Base-by-base conservation (phyloP, 352 stramenopile genomes). In the Phytophthora rubi region DNA sequence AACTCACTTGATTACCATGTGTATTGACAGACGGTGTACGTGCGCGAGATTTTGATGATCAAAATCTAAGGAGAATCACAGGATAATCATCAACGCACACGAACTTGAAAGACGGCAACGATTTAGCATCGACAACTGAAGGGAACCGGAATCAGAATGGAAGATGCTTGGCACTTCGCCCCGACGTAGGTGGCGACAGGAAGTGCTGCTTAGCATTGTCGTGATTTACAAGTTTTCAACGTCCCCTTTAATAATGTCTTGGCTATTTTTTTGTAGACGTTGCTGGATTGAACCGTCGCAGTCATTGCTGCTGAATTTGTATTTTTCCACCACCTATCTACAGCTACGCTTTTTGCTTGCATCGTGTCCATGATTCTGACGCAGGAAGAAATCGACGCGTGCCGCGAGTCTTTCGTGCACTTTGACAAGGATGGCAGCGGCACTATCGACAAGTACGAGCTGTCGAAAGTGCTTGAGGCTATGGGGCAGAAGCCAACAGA, bases 401-500 rank as follows among this genome's bases (percentile, higher is more conserved):
- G 97, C 59, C 85, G 96, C 60, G 95, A 99, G 75, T 98, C 95
- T 15, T 99, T 99, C 71, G 82, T 99, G 51, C 90, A 97, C 59
- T 99, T 99, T 71, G 97, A 99, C 71, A 98, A 97, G 69, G 97
- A 99, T 73, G 82, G 88, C n/a, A 95, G 84, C 35, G 87, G 97
- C 13, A 99, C 93, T 32, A 99, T 99, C 57, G 97, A 99, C 85
- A 96, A 98, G 67, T 92, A 94, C 59, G 85, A 99, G 69, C 78
- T 99, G 32, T 81, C 90, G 7, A 94, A 98, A 62, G 97, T 99
- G 60, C 82, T 99, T 35, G 97, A 99, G 76, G 95, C 94, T 26
- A 99, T 99, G 94, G 97, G 96, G 0, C 96, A 99, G 77, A 97
- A 97, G 56, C 95, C 95, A 0, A 99, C 94, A 0, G 97, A 99